Percentiles rank a stretch among this genome's conserved stretches.
Evolutionary conservation across 2,329 filamentous ascomycete genomes (phyloP).

Genomic region (Fusarium incarnatum): DNA sequence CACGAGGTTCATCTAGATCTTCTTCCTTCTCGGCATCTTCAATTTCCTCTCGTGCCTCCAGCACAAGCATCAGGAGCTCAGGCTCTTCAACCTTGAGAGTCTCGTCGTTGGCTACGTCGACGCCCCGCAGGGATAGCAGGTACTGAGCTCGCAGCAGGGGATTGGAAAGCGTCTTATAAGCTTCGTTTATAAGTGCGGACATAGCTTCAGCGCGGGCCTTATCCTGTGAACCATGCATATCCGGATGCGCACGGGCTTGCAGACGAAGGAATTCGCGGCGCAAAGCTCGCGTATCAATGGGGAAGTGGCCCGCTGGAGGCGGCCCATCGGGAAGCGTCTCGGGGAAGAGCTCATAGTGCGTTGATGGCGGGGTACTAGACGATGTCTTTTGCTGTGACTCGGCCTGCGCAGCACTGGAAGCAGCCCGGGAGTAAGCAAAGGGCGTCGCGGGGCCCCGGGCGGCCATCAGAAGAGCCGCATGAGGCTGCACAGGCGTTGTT

Average conservation of each 20-base stretch:
- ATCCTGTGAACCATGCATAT: constrained; percentile 68
- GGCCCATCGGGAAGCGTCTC: constrained; percentile 79
- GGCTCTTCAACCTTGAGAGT: constrained; percentile 73
- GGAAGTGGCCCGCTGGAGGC: constrained; percentile 81
- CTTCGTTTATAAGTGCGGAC: constrained; percentile 89
- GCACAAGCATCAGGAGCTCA: constrained; percentile 79
- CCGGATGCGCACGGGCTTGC: constrained; percentile 81
- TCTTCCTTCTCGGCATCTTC: constrained; percentile 77
- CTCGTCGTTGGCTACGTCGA: constrained; percentile 86
- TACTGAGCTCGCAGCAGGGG: constrained; percentile 91
- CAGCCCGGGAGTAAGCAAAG: constrained; percentile 20
- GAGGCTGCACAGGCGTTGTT: constrained; percentile 10
- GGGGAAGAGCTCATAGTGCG: constrained; percentile 92
- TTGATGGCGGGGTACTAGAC: constrained; percentile 50
- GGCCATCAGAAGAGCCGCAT: constrained; percentile 7
- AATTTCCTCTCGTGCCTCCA: constrained; percentile 82
- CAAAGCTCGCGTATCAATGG: constrained; percentile 75
- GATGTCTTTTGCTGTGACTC: constrained; percentile 13
- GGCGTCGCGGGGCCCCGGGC: constrained; percentile 1
- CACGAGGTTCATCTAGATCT: constrained; percentile 69
- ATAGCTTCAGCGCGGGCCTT: constrained; percentile 76
- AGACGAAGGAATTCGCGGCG: constrained; percentile 88
- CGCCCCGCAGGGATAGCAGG: constrained; percentile 77
- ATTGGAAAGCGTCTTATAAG: constrained; percentile 84
- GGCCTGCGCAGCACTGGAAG: constrained; percentile 28